phyloP scores from a whole-genome alignment of 306 rosid species.

The Dryas alaskensis region DNA sequence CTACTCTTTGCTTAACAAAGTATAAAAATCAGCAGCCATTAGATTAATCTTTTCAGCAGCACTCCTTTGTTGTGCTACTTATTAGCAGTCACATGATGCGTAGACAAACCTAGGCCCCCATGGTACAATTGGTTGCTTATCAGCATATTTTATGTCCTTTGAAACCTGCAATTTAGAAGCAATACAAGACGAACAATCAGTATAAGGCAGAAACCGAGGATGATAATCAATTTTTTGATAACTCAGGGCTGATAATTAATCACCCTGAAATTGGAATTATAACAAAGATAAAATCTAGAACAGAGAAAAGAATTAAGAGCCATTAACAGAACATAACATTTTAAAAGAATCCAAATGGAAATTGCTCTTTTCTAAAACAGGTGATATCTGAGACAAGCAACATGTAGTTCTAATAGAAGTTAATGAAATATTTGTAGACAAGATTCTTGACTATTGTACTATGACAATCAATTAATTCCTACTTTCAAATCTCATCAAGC shows the following conservation, averaged over 20 bases:
- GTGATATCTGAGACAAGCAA: background rate
- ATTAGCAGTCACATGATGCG: constrained; percentile 23
- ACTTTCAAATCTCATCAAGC: background rate
- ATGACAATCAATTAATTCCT: background rate
- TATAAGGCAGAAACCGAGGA: constrained; percentile 11
- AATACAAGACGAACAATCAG: constrained; percentile 14
- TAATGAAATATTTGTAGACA: background rate
- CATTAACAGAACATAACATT: background rate
- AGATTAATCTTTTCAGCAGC: background rate
- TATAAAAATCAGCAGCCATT: constrained; percentile 1
- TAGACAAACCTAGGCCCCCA: constrained; percentile 95
- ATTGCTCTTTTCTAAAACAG: background rate
- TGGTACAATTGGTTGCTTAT: constrained; percentile 90
- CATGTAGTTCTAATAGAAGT: background rate
- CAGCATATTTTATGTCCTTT: constrained; percentile 93
- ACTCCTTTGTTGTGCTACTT: background rate
- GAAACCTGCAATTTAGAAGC: constrained; percentile 62
- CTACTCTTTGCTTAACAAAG: constrained; percentile 3
- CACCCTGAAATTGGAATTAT: constrained; percentile 7
- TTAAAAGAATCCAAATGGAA: background rate
- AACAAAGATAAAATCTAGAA: constrained; percentile 7
- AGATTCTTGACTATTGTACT: background rate
- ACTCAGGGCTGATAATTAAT: background rate
- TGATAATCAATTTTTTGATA: background rate
- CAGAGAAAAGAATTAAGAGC: background rate